These are phyloP conservation scores for Candida pseudoviswanathii DNA, from an alignment of 1,139 yeast genomes.

Conservation along the genomic window DNA sequence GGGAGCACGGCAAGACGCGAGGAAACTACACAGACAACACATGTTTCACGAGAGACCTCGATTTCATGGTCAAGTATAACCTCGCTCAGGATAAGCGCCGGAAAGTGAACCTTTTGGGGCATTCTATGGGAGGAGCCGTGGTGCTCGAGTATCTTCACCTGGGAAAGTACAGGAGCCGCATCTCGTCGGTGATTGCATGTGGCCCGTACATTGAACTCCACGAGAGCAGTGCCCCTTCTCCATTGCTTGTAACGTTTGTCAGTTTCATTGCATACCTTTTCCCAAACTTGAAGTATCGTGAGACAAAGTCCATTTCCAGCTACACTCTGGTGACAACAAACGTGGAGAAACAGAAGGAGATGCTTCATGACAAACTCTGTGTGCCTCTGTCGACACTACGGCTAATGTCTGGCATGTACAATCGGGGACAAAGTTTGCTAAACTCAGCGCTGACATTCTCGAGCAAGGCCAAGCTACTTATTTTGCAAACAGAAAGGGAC, in stretches of 20 bases:
- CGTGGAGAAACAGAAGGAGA: slow-evolving; percentile 21
- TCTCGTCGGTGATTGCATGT: slow-evolving; percentile 19
- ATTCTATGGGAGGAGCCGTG: slow-evolving; percentile 27
- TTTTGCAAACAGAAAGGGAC: slow-evolving; percentile 22
- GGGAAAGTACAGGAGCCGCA: slow-evolving; percentile 19
- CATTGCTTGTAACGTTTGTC: background rate
- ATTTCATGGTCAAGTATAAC: slow-evolving; percentile 21
- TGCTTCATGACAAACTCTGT: slow-evolving; percentile 20
- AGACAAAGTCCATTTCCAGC: slow-evolving; percentile 13
- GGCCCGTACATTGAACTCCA: slow-evolving; percentile 22
- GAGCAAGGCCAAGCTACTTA: slow-evolving; percentile 16
- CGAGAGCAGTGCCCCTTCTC: slow-evolving; percentile 15
- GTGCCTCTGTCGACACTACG: slow-evolving; percentile 22
- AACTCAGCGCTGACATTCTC: slow-evolving; percentile 12
- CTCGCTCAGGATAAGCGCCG: background rate
- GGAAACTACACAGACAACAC: slow-evolving; percentile 12
- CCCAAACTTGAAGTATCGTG: slow-evolving; percentile 16
- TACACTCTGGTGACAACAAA: slow-evolving; percentile 21
- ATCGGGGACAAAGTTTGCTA: slow-evolving; percentile 19
- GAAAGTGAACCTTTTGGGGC: slow-evolving; percentile 19
- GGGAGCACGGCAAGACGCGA: slow-evolving; percentile 27
- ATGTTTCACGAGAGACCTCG: slow-evolving; percentile 20
- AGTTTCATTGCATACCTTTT: slow-evolving; percentile 3
- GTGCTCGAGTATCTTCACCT: slow-evolving; percentile 21
- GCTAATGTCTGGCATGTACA: slow-evolving; percentile 21